phyloP scores from a whole-genome alignment of 768 basidiomycete species.

The Termitomyces sp. region DNA sequence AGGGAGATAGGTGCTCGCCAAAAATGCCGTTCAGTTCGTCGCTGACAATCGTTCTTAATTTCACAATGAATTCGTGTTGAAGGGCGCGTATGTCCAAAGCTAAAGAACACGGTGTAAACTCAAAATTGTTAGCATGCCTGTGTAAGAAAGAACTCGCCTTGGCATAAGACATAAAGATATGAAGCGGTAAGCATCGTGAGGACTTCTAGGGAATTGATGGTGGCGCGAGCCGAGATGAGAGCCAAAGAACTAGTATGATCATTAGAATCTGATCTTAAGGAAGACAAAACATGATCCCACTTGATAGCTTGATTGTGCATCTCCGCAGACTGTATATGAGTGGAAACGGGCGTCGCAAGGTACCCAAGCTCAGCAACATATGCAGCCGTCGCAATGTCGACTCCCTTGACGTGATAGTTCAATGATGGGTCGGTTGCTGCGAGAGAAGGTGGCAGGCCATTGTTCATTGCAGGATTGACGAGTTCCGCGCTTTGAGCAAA shows the following conservation, averaged over 20 bases:
- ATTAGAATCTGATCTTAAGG: background rate
- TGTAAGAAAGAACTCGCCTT: constrained; percentile 30
- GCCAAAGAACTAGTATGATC: constrained; percentile 42
- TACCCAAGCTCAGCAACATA: constrained; percentile 76
- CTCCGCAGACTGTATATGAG: constrained; percentile 78
- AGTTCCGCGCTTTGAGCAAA: constrained; percentile 72
- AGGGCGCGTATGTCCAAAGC: constrained; percentile 77
- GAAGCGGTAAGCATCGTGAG: constrained; percentile 63
- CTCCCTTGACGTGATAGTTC: constrained; percentile 73
- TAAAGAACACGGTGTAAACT: constrained; percentile 11
- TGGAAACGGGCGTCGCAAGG: constrained; percentile 72
- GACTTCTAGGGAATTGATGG: constrained; percentile 64
- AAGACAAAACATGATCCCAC: constrained; percentile 29
- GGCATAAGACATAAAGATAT: constrained; percentile 68
- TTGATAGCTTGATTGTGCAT: constrained; percentile 86
- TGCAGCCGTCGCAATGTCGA: constrained; percentile 78
- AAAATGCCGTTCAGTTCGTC: constrained; percentile 45
- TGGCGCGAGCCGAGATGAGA: constrained; percentile 70
- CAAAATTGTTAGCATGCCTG: background rate
- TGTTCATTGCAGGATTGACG: constrained; percentile 76
- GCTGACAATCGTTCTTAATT: constrained; percentile 38
- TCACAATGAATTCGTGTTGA: constrained; percentile 51
- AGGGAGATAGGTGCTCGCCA: constrained; percentile 25
- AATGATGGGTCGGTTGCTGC: constrained; percentile 71
- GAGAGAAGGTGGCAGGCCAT: constrained; percentile 69